phyloP scores from a whole-genome alignment of 2,329 filamentous ascomycete species.

The Exophiala sideris region DNA sequence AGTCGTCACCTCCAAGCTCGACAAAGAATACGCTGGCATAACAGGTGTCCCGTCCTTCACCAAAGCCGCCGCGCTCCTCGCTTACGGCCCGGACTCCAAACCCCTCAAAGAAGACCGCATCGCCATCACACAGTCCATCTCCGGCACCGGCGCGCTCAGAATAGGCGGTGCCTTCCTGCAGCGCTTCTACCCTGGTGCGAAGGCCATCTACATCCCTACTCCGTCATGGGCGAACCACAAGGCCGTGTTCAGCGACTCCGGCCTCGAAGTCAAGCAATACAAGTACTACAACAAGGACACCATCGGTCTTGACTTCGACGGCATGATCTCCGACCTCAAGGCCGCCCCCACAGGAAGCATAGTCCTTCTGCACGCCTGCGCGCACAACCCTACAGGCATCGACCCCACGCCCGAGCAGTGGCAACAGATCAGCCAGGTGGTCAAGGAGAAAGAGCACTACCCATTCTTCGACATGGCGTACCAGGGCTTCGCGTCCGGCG shows the following conservation, averaged over 20 bases:
- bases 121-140: conserved; percentile 96
- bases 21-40: conserved; percentile 63
- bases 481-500: conserved; percentile 92
- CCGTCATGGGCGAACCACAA: conserved; percentile 99
- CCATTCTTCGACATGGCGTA: conserved; percentile 99
- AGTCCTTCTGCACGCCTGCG: conserved; percentile 93
- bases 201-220: conserved; percentile 94
- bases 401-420: conserved; percentile 91
- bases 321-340: conserved; percentile 87
- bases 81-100: conserved; percentile 78
- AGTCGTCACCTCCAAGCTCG: conserved; percentile 70
- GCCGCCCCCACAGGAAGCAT: conserved; percentile 80
- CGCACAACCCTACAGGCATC: conserved; percentile 96
- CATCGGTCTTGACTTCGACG: conserved; percentile 95
- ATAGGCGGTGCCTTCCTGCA: conserved; percentile 91
- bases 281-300: conserved; percentile 99
- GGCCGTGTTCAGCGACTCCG: conserved; percentile 91
- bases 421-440: conserved; percentile 80
- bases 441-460: conserved; percentile 84
- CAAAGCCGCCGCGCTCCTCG: conserved; percentile 82
- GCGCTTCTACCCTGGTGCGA: conserved; percentile 84
- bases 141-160: conserved; percentile 90
- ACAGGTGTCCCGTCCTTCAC: conserved; percentile 94
- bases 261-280: conserved; percentile 90
- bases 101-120: conserved; percentile 72